A percentile compares a stretch with the other conserved stretches of the same genome.
phyloP scores from a whole-genome alignment of 495 filamentous ascomycete species.

The Aspergillus incahuasiensis region DNA sequence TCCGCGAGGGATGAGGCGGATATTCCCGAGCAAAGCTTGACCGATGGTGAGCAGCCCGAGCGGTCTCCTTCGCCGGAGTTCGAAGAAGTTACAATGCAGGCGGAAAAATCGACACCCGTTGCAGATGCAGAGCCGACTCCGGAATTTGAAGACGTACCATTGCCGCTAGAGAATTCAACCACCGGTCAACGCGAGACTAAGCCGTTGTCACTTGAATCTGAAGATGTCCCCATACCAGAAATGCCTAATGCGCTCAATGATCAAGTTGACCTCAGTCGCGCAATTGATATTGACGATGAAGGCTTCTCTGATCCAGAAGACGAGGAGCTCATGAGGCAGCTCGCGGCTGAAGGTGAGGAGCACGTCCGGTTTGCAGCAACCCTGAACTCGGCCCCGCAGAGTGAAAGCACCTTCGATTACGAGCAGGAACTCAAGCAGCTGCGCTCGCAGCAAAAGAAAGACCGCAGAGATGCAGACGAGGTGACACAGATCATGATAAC shows the following conservation, averaged over 20 bases:
- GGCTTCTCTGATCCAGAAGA: conserved; percentile 83
- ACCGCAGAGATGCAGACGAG: conserved; percentile 91
- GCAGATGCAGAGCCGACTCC: neutral
- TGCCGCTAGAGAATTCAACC: neutral
- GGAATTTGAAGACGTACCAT: neutral
- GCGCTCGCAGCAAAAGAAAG: conserved; percentile 90
- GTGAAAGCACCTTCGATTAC: conserved; percentile 67
- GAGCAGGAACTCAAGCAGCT: conserved; percentile 82
- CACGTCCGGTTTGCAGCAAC: conserved; percentile 86
- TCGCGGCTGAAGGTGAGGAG: conserved; percentile 85
- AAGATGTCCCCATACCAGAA: conserved; percentile 35
- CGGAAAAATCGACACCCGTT: neutral
- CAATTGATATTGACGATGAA: conserved; percentile 38
- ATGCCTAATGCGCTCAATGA: neutral
- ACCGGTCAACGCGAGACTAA: conserved; percentile 4
- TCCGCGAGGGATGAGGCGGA: neutral
- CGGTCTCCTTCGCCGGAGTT: conserved; percentile 27
- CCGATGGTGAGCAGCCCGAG: conserved; percentile 13
- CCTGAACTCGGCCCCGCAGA: conserved; percentile 59
- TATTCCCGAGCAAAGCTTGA: neutral
- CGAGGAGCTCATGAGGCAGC: conserved; percentile 76
- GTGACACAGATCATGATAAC: conserved; percentile 91
- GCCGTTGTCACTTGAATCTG: conserved; percentile 47
- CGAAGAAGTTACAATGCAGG: neutral
- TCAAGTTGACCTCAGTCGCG: conserved; percentile 21